Evolutionary conservation across 371 early-diverging fungal species (phyloP).

Genomic region (Lichtheimia hyalospora): DNA sequence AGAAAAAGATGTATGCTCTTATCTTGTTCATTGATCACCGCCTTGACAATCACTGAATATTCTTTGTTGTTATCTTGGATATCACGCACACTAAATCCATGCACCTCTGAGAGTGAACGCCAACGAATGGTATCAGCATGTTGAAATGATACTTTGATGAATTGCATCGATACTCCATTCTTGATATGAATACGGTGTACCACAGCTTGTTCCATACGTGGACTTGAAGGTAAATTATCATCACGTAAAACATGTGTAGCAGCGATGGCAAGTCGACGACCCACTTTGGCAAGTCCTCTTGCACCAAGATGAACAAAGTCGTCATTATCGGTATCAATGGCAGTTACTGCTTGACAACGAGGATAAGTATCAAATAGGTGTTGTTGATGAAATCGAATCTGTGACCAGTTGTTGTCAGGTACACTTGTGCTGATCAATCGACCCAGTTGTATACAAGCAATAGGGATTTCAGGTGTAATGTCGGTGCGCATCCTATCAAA

Average conservation of each 20-base stretch:
- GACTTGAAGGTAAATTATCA: background rate
- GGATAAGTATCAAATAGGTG: constrained; percentile 1
- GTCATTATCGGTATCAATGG: constrained; percentile 31
- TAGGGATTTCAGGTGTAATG: constrained; percentile 14
- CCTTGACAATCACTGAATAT: constrained; percentile 12
- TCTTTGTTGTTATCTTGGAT: background rate
- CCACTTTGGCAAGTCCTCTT: constrained; percentile 19
- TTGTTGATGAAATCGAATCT: constrained; percentile 27
- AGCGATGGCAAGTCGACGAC: constrained; percentile 26
- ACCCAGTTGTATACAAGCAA: constrained; percentile 32
- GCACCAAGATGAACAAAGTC: constrained; percentile 41
- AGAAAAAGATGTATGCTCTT: constrained; percentile 13
- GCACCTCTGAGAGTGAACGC: background rate
- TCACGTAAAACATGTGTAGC: constrained; percentile 11
- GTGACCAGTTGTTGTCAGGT: constrained; percentile 20
- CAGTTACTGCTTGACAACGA: constrained; percentile 16
- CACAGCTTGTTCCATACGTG: background rate
- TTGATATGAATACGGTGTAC: background rate
- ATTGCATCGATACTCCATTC: background rate
- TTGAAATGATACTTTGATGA: constrained; percentile 2
- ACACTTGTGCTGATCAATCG: constrained; percentile 14
- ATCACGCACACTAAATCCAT: constrained; percentile 18
- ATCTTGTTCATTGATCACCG: constrained; percentile 5
- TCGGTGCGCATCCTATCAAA: constrained; percentile 14
- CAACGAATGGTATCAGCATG: background rate